Percentiles rank a stretch among this genome's conserved stretches.
These are phyloP conservation scores for Pisolithus sp. DNA, from an alignment of 768 basidiomycete genomes.

Conservation along the genomic window DNA sequence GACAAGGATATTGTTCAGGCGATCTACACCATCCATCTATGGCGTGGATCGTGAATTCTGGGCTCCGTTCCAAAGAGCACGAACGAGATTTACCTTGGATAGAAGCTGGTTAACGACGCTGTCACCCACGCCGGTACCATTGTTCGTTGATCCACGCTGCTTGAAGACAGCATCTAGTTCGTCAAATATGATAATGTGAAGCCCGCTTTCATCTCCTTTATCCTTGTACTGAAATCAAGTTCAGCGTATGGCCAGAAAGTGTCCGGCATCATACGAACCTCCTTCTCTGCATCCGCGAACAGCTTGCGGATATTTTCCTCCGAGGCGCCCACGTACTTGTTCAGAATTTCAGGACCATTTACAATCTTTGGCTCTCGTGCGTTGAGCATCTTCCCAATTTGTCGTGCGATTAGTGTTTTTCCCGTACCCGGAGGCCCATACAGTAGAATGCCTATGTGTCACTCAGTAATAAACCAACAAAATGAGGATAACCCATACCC, in stretches of 20 bases:
- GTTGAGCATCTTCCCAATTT: conserved; percentile 99
- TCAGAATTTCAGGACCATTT: conserved; percentile 95
- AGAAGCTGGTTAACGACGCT: conserved; percentile 97
- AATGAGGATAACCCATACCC: conserved; percentile 42
- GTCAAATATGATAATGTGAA: conserved; percentile 99
- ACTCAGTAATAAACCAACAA: neutral
- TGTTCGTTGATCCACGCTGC: conserved; percentile 89
- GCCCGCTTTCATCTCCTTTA: conserved; percentile 92
- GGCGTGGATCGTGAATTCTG: conserved; percentile 6
- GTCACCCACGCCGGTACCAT: conserved; percentile 96
- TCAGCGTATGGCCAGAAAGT: neutral
- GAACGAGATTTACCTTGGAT: conserved; percentile 64
- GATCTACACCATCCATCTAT: conserved; percentile 99
- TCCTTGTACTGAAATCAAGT: conserved; percentile 74
- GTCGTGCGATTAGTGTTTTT: conserved; percentile 95
- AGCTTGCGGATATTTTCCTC: conserved; percentile 98
- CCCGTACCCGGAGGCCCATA: conserved; percentile 98
- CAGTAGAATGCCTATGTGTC: conserved; percentile 71
- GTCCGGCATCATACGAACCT: conserved; percentile 41
- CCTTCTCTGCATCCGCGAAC: conserved; percentile 97
- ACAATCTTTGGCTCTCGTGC: conserved; percentile 97
- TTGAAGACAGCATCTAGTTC: conserved; percentile 98
- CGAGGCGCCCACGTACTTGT: conserved; percentile 93
- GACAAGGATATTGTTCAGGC: conserved; percentile 96
- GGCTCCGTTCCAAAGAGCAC: neutral